Percentiles rank a stretch among this genome's conserved stretches.
phyloP scores from a whole-genome alignment of 306 rosid genomes.

The Dryas alaskensis region DNA sequence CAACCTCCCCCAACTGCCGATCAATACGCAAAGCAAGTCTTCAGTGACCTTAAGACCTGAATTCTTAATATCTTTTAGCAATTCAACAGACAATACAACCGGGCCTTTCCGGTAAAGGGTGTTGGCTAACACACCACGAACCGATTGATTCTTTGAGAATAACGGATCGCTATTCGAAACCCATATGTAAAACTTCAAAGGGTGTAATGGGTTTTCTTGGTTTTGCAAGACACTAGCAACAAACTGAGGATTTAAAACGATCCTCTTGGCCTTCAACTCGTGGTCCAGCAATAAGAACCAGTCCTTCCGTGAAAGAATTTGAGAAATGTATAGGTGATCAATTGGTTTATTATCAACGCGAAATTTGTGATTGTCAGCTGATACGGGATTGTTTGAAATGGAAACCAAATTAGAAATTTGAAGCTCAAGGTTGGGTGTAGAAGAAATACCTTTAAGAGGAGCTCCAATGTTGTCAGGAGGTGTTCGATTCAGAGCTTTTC shows the following conservation, averaged over 20 bases:
- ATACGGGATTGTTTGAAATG: slow-evolving; percentile 15
- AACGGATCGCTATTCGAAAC: slow-evolving; percentile 49
- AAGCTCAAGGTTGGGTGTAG: slow-evolving; percentile 17
- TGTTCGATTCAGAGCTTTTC: slow-evolving; percentile 3
- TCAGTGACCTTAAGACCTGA: slow-evolving; percentile 53
- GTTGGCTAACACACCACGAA: slow-evolving; percentile 47
- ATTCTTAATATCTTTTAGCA: slow-evolving; percentile 49
- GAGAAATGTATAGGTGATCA: slow-evolving; percentile 49
- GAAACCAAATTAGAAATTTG: slow-evolving; percentile 17
- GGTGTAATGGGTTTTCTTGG: slow-evolving; percentile 53
- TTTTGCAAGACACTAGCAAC: slow-evolving; percentile 54
- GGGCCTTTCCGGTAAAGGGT: slow-evolving; percentile 54
- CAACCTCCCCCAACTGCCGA: slow-evolving; percentile 85
- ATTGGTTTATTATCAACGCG: slow-evolving; percentile 18
- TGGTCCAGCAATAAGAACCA: slow-evolving; percentile 63
- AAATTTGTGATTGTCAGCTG: slow-evolving; percentile 4
- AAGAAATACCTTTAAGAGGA: slow-evolving; percentile 38
- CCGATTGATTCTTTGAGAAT: slow-evolving; percentile 37
- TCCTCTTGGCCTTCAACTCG: slow-evolving; percentile 41
- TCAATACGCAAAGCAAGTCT: slow-evolving; percentile 56
- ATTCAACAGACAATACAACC: slow-evolving; percentile 53
- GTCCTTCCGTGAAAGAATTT: slow-evolving; percentile 52
- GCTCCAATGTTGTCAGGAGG: neutral
- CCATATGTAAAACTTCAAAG: slow-evolving; percentile 66
- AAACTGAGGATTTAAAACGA: slow-evolving; percentile 43